Conservation (phyloP, 2,329 filamentous ascomycete species). For the Ascosphaera pollenicola region DNA sequence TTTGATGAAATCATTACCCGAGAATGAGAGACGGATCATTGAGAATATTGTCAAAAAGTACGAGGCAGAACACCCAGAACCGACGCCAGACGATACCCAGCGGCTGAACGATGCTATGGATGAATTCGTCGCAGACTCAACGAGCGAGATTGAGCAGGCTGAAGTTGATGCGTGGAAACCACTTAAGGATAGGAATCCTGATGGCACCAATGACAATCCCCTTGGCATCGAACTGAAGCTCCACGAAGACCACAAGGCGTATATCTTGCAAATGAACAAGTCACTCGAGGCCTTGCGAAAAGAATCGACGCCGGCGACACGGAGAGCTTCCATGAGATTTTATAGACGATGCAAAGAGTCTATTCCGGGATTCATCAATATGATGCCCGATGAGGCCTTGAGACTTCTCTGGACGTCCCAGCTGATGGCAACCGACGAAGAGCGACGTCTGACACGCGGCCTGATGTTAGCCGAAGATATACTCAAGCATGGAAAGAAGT, state of each 20-base stretch:
- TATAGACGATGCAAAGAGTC: conserved; percentile 28
- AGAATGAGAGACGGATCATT: conserved; percentile 19
- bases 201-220: conserved; percentile 1
- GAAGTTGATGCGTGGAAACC: conserved; percentile 2
- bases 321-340: conserved; percentile 25
- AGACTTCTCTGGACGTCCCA: conserved; percentile 43
- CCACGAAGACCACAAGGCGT: conserved; percentile 15
- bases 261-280: conserved; percentile 19
- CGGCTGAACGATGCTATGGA: conserved; percentile 20
- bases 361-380: conserved; percentile 25
- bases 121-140: conserved; percentile 16
- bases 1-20: conserved; percentile 21
- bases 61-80: conserved; percentile 15
- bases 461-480: conserved; percentile 44
- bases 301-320: conserved; percentile 11
- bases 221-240: conserved; percentile 15
- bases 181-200: conserved; percentile 6
- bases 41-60: conserved; percentile 21
- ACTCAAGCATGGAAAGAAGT: conserved; percentile 30
- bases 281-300: conserved; percentile 13
- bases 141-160: conserved; percentile 5
- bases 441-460: conserved; percentile 34
- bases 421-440: conserved; percentile 19
- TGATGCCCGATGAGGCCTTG: conserved; percentile 40
- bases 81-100: conserved; percentile 5